These are phyloP conservation scores for Penicillium verhagenii DNA, from an alignment of 495 filamentous ascomycete species.

Conservation along the genomic window DNA sequence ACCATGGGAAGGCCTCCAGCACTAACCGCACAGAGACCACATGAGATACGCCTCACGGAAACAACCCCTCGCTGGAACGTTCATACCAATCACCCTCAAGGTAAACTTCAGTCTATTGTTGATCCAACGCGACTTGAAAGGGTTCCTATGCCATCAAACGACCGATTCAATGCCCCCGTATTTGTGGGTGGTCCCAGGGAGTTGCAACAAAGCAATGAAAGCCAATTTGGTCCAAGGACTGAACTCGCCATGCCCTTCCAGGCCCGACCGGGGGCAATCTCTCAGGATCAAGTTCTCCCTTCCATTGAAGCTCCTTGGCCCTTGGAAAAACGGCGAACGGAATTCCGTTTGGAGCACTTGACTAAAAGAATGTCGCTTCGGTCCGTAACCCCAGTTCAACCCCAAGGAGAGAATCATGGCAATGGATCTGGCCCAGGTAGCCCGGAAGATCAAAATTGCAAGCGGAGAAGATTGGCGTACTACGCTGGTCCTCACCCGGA, in stretches of 20 bases:
- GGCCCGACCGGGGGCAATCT: conserved; percentile 15
- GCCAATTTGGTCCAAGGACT: conserved; percentile 17
- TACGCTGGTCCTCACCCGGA: conserved; percentile 16
- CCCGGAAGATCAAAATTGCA: conserved; percentile 24
- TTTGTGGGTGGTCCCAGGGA: conserved; percentile 40
- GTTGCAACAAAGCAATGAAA: conserved; percentile 9
- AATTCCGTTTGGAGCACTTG: conserved; percentile 31
- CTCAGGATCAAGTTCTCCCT: conserved; percentile 36
- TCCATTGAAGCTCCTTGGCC: conserved; percentile 40
- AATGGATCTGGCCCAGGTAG: conserved; percentile 9
- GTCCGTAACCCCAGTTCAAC: conserved; percentile 33
- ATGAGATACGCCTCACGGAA: conserved; percentile 23
- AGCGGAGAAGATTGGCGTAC: conserved; percentile 35
- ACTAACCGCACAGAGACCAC: conserved; percentile 33
- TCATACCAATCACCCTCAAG: conserved; percentile 16
- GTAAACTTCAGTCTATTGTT: conserved; percentile 17
- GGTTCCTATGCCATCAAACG: conserved; percentile 11
- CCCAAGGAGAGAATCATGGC: conserved; percentile 17
- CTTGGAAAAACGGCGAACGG: conserved; percentile 25
- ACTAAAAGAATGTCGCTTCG: conserved; percentile 38
- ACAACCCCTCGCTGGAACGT: conserved; percentile 16
- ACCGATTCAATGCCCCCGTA: conserved; percentile 31
- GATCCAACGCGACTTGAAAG: conserved; percentile 19
- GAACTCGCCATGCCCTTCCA: conserved; percentile 15
- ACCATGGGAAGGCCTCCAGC: conserved; percentile 5